Evolutionary conservation across 768 basidiomycete genomes (phyloP), one percentile per base, ranked within the genome.

Genomic region (Lactifluus volemus): DNA sequence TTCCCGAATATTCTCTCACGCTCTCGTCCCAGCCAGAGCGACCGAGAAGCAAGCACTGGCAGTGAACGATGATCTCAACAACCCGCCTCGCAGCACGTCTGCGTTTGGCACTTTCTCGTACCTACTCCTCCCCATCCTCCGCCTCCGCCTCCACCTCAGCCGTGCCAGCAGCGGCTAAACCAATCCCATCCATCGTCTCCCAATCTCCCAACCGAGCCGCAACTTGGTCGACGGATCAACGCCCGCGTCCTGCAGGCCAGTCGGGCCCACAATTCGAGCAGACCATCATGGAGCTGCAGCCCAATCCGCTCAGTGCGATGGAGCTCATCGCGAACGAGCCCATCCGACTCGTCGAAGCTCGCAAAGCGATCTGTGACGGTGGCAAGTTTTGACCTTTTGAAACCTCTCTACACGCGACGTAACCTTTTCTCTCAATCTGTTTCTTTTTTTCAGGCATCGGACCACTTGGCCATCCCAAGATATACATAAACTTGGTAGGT

Each of bases 391-490:
- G 25, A 25, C 25, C 25, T 25, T 25, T 25, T 25, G 25, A 25
- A 25, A 25, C 25, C 25, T 25, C 25, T 25, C 25, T 25, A 25
- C 25, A 25, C 25, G 25, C 1, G 25, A 2, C 25, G 25, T 25
- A 25, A 25, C 25, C 25, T 25, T 25, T 25, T 34, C 32, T 9
- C 32, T 34, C 32, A 9, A 6, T 34, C 32, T 6, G 5, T 34
- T 34, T 6, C 9, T 34, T 34, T 5, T 32, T 36, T 53, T 0
- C 71, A 98, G 96, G 96, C 74, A 87, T 85, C 71, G 97, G 96
- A 11, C 83, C 97, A 47, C 81, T 99, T 32, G 97, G 97, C 25
- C 97, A 99, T 71, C 97, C 97, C 5, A 95, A 93, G 78, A 85
- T 98, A 62, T 98, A 83, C 70, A 93, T 99, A 73, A 98, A 98